Base-by-base conservation (phyloP, 2,329 filamentous ascomycete species). In the Phaeomoniella chlamydospora region DNA sequence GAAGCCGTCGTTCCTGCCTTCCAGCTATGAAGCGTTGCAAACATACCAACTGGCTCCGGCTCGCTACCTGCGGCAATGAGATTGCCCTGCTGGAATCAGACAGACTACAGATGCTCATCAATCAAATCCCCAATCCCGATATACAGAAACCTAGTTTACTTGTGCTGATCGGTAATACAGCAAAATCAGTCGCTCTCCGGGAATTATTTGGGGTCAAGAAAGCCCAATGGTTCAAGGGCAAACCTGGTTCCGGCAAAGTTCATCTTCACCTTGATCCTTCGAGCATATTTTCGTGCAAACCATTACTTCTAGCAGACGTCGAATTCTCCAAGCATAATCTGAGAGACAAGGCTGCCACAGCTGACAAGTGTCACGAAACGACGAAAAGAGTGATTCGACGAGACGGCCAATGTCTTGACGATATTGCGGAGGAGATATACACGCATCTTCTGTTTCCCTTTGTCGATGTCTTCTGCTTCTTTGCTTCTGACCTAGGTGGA, bases 401-500 rank as follows among this genome's bases (percentile, higher is more conserved):
- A 37, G 16, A 35, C 17, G 30, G 29, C 30, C 29, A 17, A 15
- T 15, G 14, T 35, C 15, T 43, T 12, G 19, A 33, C 32, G 33
- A 39, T 18, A 32, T 39, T 14, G 33, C 41, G 13, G 33, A 45
- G 39, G 37, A 31, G 29, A 41, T 49, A 32, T 49, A 48, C 39
- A 33, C 38, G 36, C 37, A 43, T 18, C 33, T 49, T 30, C 38
- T 52, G 16, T 39, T 31, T 18, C 42, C 44, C 31, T 51, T 51
- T 40, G 35, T 39, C 33, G 40, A 51, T 37, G 39, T 51, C 18
- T 48, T 51, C 36, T 53, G 40, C 39, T 49, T 52, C 41, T 53
- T 52, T 42, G 37, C 42, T 33, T 34, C 38, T 36, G 39, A 52
- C 39, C 17, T 53, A 26, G 43, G 47, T 36, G 43, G 43, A 17